Evolutionary conservation across 306 rosid genomes (phyloP).

Genomic region (Malus domestica): ASM211411v1 NC_041796.1:31026501-31027000

Average conservation of each 20-base stretch:
- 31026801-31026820: not conserved
- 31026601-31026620: slow-evolving; percentile 14
- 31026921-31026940: not conserved
- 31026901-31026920: not conserved
- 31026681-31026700: slow-evolving; percentile 34
- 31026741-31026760: not conserved
- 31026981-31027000: not conserved
- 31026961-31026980: not conserved
- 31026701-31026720: slow-evolving; percentile 31
- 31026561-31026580: not conserved
- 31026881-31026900: not conserved
- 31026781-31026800: not conserved
- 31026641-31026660: slow-evolving; percentile 12
- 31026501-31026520: slow-evolving; percentile 10
- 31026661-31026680: not conserved
- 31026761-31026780: not conserved
- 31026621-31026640: slow-evolving; percentile 16
- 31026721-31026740: not conserved
- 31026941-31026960: not conserved
- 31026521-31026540: slow-evolving; percentile 10
- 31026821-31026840: not conserved
- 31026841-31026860: too few species aligned
- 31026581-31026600: not conserved
- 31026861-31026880: not conserved
- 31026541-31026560: slow-evolving; percentile 6